Evolutionary conservation across 2,329 filamentous ascomycete species (phyloP), one percentile per base, ranked within the genome.

Genomic region (Claviceps sp.): DNA sequence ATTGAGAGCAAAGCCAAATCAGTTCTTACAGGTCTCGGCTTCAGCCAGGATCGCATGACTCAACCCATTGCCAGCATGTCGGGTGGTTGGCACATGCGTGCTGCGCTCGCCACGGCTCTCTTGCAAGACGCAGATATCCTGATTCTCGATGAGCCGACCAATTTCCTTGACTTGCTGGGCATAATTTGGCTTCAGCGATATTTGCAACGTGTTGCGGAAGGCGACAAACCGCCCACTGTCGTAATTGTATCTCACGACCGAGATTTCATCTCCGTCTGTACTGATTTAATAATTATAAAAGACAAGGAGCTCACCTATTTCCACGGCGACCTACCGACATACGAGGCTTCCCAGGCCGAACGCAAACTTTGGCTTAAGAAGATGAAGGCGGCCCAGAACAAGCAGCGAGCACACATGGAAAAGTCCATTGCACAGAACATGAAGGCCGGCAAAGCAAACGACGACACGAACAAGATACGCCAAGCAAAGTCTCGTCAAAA

Each of bases 101-200:
- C 79, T 30, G 72, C 81, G 53, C 72, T 88, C 0, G 83, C 84
- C 2, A 72, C 72, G 3, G 79, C 81, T 0, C 72, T 94, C 4
- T 77, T 88, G 1, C 84, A 89, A 55, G 78, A 84, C 7, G 79
- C 82, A 0, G 87, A 94, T 57, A 79, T 94, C 2, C 72, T 94
- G 53, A 82, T 94, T 49, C 78, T 94, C 2, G 88, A 94, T 63
- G 88, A 94, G 63, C 88, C 88, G 0, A 94, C 88, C 37, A 94
- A 94, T 62, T 94, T 88, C 62, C 75, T 94, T 1, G 88, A 94
- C 61, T 72, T 94, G 0, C 75, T 89, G 0, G 86, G 86, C 1
- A 89, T 95, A 53, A 79, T 95, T 52, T 94, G 88, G 87, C 73
- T 95, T 1, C 84, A 94, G 62, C 76, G 77, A 13, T 84, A 89